These are phyloP conservation scores for Exophiala aquamarina DNA, from an alignment of 2,329 filamentous ascomycete genomes.

Conservation along the genomic window DNA sequence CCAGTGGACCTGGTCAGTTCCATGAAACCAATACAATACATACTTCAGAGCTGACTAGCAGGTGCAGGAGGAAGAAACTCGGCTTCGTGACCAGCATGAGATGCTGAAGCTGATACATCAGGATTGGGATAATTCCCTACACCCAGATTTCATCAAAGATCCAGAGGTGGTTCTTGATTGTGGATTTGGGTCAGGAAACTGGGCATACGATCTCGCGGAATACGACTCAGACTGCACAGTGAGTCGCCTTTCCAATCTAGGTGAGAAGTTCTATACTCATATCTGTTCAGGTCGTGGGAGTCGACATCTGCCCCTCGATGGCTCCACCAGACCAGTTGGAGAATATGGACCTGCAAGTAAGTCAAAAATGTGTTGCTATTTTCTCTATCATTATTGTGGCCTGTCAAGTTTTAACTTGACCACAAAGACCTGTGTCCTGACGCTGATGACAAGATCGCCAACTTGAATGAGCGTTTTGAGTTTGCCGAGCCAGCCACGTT, in stretches of 20 bases:
- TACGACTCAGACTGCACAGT: slow-evolving; percentile 18
- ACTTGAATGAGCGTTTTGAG: slow-evolving; percentile 15
- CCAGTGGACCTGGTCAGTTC: slow-evolving; percentile 16
- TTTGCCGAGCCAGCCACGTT: slow-evolving; percentile 36
- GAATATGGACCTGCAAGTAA: slow-evolving; percentile 19
- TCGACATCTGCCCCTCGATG: slow-evolving; percentile 18
- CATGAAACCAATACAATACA: background rate
- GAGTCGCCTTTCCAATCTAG: background rate
- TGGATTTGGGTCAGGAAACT: slow-evolving; percentile 19
- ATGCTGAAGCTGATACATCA: slow-evolving; percentile 17
- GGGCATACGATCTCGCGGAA: slow-evolving; percentile 16
- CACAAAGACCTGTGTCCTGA: too few species aligned
- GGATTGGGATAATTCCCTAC: slow-evolving; percentile 17
- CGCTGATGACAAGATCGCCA: slow-evolving; percentile 11
- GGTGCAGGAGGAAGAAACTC: slow-evolving; percentile 17
- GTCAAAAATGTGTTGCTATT: too few species aligned
- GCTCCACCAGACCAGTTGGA: slow-evolving; percentile 11
- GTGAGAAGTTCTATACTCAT: background rate
- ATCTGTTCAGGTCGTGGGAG: slow-evolving; percentile 8
- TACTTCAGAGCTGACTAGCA: background rate
- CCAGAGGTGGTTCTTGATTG: slow-evolving; percentile 17
- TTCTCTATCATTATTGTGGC: background rate
- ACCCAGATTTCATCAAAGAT: slow-evolving; percentile 12
- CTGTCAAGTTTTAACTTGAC: background rate
- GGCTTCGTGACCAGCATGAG: slow-evolving; percentile 16